Conservation (phyloP, 176 grass and related monocot genomes). For the Musa acuminata region DNA sequence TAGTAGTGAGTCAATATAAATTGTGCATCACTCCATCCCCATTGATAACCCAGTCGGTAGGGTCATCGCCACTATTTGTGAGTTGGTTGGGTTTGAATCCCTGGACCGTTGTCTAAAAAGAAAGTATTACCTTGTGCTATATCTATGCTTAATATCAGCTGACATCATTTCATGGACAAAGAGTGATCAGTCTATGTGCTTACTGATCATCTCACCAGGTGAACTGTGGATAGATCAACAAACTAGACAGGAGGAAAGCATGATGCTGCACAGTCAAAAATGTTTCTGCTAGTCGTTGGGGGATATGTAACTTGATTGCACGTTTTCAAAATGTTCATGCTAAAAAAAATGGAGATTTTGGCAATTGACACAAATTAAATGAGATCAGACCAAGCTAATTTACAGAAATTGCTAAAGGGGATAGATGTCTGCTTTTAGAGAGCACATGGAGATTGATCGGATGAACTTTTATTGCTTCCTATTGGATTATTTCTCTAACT, state of each 20-base stretch:
- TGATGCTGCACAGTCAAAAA: not conserved
- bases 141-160: too few relatives aligned
- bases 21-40: too few relatives aligned
- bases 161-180: not conserved
- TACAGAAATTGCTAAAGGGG: not conserved
- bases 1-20: too few relatives aligned
- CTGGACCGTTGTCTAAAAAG: too few relatives aligned
- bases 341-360: not conserved
- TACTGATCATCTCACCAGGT: not conserved
- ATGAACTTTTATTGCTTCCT: not conserved
- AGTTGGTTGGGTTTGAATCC: too few relatives aligned
- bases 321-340: not conserved
- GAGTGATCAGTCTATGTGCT: not conserved
- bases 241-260: not conserved
- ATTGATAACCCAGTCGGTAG: too few relatives aligned
- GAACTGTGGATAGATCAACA: not conserved
- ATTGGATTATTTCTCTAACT: not conserved
- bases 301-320: not conserved
- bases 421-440: not conserved
- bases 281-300: not conserved
- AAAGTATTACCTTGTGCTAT: too few relatives aligned
- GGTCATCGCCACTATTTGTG: too few relatives aligned
- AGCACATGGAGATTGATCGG: not conserved
- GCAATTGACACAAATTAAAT: not conserved
- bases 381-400: not conserved